phyloP scores from a whole-genome alignment of 1,139 yeast species.

The Hanseniaspora uvarum region DNA sequence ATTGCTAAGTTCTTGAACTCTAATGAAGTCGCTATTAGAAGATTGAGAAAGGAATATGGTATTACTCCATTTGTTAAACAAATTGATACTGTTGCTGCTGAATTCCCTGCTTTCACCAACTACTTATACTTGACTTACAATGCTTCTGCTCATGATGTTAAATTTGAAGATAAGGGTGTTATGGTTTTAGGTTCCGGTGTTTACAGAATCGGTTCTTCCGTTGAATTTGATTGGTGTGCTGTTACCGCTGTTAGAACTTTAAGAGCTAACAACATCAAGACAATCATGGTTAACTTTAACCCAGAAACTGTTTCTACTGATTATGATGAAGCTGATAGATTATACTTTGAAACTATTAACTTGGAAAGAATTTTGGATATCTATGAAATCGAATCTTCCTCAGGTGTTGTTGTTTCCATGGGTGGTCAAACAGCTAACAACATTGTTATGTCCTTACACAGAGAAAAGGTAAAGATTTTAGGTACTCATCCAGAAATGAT shows the following conservation, averaged over 20 bases:
- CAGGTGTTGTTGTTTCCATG: slow-evolving; percentile 93
- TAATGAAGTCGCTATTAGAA: slow-evolving; percentile 86
- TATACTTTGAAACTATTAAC: slow-evolving; percentile 91
- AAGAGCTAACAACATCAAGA: slow-evolving; percentile 76
- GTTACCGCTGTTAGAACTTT: slow-evolving; percentile 91
- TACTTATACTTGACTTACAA: slow-evolving; percentile 91
- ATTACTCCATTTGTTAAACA: slow-evolving; percentile 90
- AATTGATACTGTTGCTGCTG: slow-evolving; percentile 98
- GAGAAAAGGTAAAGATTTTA: slow-evolving; percentile 88
- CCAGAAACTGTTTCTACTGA: slow-evolving; percentile 98
- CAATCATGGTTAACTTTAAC: slow-evolving; percentile 94
- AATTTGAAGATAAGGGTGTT: slow-evolving; percentile 75
- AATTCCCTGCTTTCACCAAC: slow-evolving; percentile 94
- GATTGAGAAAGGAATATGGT: slow-evolving; percentile 80
- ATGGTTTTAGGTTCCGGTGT: slow-evolving; percentile 93
- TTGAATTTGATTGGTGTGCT: slow-evolving; percentile 94
- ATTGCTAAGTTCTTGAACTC: slow-evolving; percentile 83
- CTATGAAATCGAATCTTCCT: slow-evolving; percentile 80
- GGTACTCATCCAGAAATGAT: slow-evolving; percentile 99
- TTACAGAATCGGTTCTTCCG: slow-evolving; percentile 88
- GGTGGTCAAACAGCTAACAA: slow-evolving; percentile 99
- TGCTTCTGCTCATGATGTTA: slow-evolving; percentile 79
- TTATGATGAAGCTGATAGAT: slow-evolving; percentile 95
- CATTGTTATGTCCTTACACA: slow-evolving; percentile 85
- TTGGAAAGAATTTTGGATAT: slow-evolving; percentile 92